These are phyloP conservation scores for Theobroma cacao DNA, from an alignment of 345 rosid genomes.

Conservation along the genomic window DNA sequence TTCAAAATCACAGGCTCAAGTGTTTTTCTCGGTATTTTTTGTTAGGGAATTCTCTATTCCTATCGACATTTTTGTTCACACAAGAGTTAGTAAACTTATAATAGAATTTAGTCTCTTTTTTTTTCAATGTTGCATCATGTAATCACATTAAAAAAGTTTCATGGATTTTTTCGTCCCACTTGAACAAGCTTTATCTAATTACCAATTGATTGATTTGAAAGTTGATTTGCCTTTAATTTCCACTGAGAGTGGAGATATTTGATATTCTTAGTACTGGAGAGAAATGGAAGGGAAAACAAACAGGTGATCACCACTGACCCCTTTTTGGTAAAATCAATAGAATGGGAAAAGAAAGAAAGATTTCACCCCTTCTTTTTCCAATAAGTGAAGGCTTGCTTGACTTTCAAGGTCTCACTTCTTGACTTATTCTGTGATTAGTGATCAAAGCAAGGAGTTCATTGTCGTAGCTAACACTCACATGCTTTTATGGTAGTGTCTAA, in stretches of 20 bases:
- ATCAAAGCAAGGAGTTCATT: neutral
- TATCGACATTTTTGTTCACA: neutral
- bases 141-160: neutral
- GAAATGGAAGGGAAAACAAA: no score
- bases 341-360: neutral
- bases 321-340: neutral
- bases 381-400: neutral
- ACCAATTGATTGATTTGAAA: conserved; percentile 1
- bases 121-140: neutral
- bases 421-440: neutral
- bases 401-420: neutral
- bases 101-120: no score
- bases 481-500: neutral
- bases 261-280: neutral
- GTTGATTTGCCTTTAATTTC: neutral
- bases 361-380: neutral
- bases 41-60: neutral
- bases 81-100: no score
- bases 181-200: neutral
- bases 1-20: no score
- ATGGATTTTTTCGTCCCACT: neutral
- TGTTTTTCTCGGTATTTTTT: neutral
- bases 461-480: neutral
- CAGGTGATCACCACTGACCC: neutral
- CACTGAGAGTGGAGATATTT: neutral